These are phyloP conservation scores for Paspalum notatum DNA, from an alignment of 176 grass and related monocot species.

Conservation along the genomic window DNA sequence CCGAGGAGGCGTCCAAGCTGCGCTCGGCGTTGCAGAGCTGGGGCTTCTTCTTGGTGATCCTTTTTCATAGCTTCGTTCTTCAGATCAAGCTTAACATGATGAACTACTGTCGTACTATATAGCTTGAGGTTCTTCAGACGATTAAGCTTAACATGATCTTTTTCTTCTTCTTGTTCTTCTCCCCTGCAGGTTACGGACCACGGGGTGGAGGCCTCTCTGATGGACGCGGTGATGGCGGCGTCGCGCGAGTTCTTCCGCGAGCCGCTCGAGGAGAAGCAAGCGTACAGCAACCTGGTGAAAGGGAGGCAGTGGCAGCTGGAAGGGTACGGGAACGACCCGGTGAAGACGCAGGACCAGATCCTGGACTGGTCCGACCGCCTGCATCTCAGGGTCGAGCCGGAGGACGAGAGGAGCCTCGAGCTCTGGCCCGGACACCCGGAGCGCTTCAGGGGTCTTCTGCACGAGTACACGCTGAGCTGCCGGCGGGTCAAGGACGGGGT, in stretches of 20 bases:
- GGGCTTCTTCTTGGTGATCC: conserved; percentile 58
- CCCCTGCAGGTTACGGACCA: conserved; percentile 44
- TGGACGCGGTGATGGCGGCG: conserved; percentile 40
- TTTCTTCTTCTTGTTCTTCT: neutral
- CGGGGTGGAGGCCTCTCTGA: conserved; percentile 48
- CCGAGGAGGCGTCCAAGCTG: conserved; percentile 49
- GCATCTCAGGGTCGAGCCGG: conserved; percentile 62
- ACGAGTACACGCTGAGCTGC: conserved; percentile 46
- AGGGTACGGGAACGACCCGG: conserved; percentile 66
- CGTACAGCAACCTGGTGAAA: conserved; percentile 54
- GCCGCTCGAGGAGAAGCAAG: conserved; percentile 47
- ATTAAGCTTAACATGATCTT: too few relatives aligned
- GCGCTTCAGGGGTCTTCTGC: conserved; percentile 60
- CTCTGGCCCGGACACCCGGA: conserved; percentile 56
- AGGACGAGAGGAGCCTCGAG: conserved; percentile 45
- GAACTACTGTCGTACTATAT: too few relatives aligned
- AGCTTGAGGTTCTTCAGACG: neutral
- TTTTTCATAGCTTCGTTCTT: neutral
- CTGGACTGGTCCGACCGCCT: conserved; percentile 64
- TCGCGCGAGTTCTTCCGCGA: conserved; percentile 51
- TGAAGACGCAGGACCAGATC: conserved; percentile 44
- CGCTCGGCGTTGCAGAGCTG: conserved; percentile 46
- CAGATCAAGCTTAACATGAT: too few relatives aligned
- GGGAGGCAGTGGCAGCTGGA: conserved; percentile 58
- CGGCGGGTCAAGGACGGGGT: conserved; percentile 40